These are phyloP conservation scores for Ramaria sp. DNA, from an alignment of 768 basidiomycete species.

Conservation along the genomic window DNA sequence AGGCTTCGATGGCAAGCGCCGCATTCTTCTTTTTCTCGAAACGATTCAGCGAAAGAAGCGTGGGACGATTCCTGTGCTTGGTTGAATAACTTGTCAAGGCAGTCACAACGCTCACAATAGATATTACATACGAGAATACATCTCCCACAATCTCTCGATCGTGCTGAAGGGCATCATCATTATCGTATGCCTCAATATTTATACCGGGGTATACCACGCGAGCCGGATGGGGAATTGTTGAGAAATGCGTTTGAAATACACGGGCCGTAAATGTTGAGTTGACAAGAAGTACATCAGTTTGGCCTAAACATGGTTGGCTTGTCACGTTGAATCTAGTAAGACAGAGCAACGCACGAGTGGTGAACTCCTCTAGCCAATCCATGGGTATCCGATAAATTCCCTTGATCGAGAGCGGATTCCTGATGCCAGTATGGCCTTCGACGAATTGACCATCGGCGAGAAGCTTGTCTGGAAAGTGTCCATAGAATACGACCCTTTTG, in stretches of 20 bases:
- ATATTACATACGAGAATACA: conserved; percentile 12
- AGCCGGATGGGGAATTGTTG: conserved; percentile 48
- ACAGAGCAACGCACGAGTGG: conserved; percentile 53
- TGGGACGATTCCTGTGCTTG: conserved; percentile 44
- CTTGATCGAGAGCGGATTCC: conserved; percentile 44
- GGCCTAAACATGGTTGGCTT: conserved; percentile 33
- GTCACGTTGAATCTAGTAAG: not conserved
- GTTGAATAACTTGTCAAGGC: not conserved
- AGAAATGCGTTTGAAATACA: conserved; percentile 68
- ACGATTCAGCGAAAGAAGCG: conserved; percentile 81
- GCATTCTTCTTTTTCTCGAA: conserved; percentile 95
- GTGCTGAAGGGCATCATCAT: conserved; percentile 17
- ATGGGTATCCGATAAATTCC: conserved; percentile 76
- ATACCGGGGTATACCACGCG: conserved; percentile 94
- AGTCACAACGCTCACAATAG: not conserved
- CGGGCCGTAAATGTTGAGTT: conserved; percentile 88
- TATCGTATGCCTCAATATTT: conserved; percentile 66
- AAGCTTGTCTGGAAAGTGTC: conserved; percentile 95
- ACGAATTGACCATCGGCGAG: conserved; percentile 61
- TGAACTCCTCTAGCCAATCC: conserved; percentile 82
- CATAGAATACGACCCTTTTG: conserved; percentile 92
- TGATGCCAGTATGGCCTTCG: conserved; percentile 36
- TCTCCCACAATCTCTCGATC: conserved; percentile 9
- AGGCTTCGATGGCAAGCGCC: conserved; percentile 69
- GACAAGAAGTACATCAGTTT: conserved; percentile 83